Conservation (phyloP, 106 monocot species). For the Dendrobium catenatum region DNA sequence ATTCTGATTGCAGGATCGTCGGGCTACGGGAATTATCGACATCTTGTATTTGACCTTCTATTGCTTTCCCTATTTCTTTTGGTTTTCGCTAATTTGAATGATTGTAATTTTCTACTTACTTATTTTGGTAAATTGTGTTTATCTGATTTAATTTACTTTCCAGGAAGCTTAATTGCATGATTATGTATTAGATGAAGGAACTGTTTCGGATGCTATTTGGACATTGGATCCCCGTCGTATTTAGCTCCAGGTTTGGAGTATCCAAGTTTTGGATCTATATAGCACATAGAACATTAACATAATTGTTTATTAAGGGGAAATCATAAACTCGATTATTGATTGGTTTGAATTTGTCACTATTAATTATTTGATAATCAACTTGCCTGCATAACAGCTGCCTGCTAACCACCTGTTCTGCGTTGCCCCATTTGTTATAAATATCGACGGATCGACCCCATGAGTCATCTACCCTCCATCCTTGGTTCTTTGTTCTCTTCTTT, state of each 20-base stretch:
- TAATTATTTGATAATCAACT: not conserved
- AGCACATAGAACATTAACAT: not conserved
- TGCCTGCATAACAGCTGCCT: not conserved
- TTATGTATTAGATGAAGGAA: not conserved
- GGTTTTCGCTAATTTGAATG: slow-evolving; percentile 19
- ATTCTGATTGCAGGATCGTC: slow-evolving; percentile 60
- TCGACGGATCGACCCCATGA: too few relatives aligned
- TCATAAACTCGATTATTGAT: not conserved
- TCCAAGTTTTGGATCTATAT: not conserved
- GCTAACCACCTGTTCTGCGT: too few relatives aligned
- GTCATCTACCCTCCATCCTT: too few relatives aligned
- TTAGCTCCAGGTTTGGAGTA: not conserved
- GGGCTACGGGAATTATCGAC: slow-evolving; percentile 45
- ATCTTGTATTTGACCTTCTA: slow-evolving; percentile 25
- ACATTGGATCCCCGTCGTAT: not conserved
- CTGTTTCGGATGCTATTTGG: not conserved
- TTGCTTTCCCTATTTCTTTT: not conserved
- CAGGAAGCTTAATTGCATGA: not conserved
- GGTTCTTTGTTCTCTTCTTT: too few relatives aligned
- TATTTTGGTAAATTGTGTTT: not conserved
- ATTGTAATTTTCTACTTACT: not conserved
- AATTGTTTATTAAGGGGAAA: not conserved
- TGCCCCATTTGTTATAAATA: too few relatives aligned
- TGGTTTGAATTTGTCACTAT: not conserved
- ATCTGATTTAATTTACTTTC: not conserved